Base-by-base conservation (phyloP, 2,329 filamentous ascomycete genomes). In the Huntiella abstrusa region DNA sequence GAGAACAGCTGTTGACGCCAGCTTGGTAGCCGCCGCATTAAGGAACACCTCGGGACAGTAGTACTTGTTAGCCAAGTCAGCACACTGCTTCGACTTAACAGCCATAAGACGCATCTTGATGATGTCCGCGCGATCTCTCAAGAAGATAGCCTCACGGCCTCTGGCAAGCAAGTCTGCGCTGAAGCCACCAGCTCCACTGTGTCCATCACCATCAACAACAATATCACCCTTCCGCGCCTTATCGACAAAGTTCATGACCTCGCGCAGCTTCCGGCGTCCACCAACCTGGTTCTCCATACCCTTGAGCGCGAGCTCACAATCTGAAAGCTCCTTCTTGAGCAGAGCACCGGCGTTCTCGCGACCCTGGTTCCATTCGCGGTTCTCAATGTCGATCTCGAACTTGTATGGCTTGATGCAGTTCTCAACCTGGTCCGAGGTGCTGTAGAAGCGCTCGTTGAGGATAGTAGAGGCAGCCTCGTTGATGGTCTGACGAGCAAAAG, bases 381-480 rank as follows among this genome's bases (percentile, higher is more conserved):
- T 83, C 56, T 94, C 85, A 39, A 98, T 78, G 55, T 98, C 91
- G 49, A 98, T 93, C 52, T 95, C 86, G 54, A 88, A 96, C 59
- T 98, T 98, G 68, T 88, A 98, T 0, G 92, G 91, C 62, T 98
- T 98, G 63, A 98, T 92, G 59, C 88, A 98, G 58, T 96, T 96
- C 61, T 98, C 91, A 1, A 98, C 83, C 62, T 96, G 91, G 56
- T 98, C 92, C 52, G 83, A 91, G 1, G 92, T 98, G 62, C 88
- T 91, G 64, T 95, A 96, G 52, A 93, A 94, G 11, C 88, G 73
- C 56, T 98, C 91, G 53, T 91, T 91, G 10, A 98, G 65, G 45
- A 98, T 96, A 19, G 77, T 81, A 0, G 84, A 82, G 1, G 86
- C 85, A 1, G 91, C 87, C 54, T 95, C 86, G 41, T 77, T 82